phyloP scores from a whole-genome alignment of 345 rosid genomes.

The Hirschfeldia incana region DNA sequence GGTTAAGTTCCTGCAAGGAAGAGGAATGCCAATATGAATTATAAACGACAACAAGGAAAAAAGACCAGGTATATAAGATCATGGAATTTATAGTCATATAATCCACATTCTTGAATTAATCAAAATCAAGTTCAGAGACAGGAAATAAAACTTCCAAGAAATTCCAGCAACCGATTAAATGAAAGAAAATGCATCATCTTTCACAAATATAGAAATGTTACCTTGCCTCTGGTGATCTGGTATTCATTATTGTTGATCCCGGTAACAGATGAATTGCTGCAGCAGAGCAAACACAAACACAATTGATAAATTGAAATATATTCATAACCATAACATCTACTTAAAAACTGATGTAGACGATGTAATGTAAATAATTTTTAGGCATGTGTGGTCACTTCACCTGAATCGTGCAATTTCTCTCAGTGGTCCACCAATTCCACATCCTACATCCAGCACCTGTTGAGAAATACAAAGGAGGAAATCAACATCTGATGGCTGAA shows the following conservation, averaged over 20 bases:
- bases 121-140: not conserved
- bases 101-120: not conserved
- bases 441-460: slow-evolving; percentile 97
- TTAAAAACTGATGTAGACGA: not conserved
- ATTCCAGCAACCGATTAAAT: not conserved
- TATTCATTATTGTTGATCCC: slow-evolving; percentile 97
- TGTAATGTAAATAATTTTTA: not conserved
- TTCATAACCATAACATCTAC: not conserved
- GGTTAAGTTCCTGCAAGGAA: slow-evolving; percentile 67
- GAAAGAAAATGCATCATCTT: not conserved
- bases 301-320: not conserved
- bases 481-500: slow-evolving; percentile 22
- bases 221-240: slow-evolving; percentile 99
- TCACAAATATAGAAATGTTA: slow-evolving; percentile 29
- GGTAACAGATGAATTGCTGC: slow-evolving; percentile 74
- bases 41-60: not conserved
- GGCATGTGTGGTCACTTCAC: slow-evolving; percentile 38
- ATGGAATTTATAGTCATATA: not conserved
- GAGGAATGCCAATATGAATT: slow-evolving; percentile 8
- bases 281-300: slow-evolving; percentile 32
- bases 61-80: not conserved
- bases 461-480: slow-evolving; percentile 15
- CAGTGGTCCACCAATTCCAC: slow-evolving; percentile 99
- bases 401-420: slow-evolving; percentile 96
- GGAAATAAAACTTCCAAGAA: not conserved